phyloP scores from a whole-genome alignment of 129 eudicot genomes.

The Flaveria ramosissima region DNA sequence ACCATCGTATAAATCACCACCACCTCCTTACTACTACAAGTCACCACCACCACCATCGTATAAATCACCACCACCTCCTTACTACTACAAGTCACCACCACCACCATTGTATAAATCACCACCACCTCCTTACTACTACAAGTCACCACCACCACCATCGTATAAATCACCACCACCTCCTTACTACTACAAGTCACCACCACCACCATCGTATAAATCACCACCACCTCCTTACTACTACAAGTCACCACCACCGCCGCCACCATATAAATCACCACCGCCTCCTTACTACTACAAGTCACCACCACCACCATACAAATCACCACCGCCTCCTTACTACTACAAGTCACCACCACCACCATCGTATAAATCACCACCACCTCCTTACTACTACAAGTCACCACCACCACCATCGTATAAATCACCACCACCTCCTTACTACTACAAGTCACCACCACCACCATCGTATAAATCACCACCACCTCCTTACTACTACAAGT shows the following conservation, averaged over 20 bases:
- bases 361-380: no score
- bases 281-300: constrained; percentile 16
- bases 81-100: constrained; percentile 12
- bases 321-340: constrained; percentile 14
- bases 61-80: background rate
- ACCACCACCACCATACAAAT: background rate
- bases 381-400: background rate
- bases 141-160: background rate
- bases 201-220: background rate
- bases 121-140: constrained; percentile 9
- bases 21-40: background rate
- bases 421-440: constrained; percentile 15
- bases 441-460: constrained; percentile 18
- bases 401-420: constrained; percentile 16
- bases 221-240: background rate
- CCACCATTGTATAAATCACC: constrained; percentile 18
- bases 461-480: constrained; percentile 14
- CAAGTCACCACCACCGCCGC: background rate
- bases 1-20: no score
- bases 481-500: background rate
- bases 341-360: constrained; percentile 25
- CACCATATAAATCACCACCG: background rate
- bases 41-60: constrained; percentile 16
- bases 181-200: constrained; percentile 12
- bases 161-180: constrained; percentile 12